These are phyloP conservation scores for Didymella glomerata DNA, from an alignment of 2,329 filamentous ascomycete genomes.

Conservation along the genomic window DNA sequence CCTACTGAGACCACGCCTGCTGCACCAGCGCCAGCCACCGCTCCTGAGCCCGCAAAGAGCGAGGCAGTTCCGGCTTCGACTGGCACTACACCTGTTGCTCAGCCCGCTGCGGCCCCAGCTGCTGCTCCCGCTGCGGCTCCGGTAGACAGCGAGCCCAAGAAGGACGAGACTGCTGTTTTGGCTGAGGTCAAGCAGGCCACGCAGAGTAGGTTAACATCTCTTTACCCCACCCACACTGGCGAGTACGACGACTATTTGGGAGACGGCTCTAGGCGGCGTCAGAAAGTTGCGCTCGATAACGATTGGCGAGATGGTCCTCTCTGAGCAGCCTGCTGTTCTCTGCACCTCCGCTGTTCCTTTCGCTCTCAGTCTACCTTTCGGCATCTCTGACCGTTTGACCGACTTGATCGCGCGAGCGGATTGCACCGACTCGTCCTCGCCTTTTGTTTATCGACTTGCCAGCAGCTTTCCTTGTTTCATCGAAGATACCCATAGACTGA, in stretches of 20 bases:
- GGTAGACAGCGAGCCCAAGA: slow-evolving; percentile 33
- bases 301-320: slow-evolving; percentile 20
- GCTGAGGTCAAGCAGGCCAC: slow-evolving; percentile 48
- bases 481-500: slow-evolving; percentile 37
- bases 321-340: slow-evolving; percentile 6
- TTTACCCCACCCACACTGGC: slow-evolving; percentile 15
- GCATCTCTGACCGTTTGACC: background rate
- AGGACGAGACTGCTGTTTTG: slow-evolving; percentile 40
- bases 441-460: slow-evolving; percentile 3
- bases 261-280: slow-evolving; percentile 35
- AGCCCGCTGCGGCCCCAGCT: slow-evolving; percentile 26
- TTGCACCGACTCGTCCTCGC: background rate
- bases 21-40: slow-evolving; percentile 39
- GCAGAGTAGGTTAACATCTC: slow-evolving; percentile 43
- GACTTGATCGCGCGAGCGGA: background rate
- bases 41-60: slow-evolving; percentile 30
- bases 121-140: slow-evolving; percentile 10
- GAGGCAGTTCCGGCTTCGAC: slow-evolving; percentile 16
- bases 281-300: slow-evolving; percentile 28
- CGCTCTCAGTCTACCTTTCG: background rate
- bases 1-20: slow-evolving; percentile 49
- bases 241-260: slow-evolving; percentile 22
- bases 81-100: slow-evolving; percentile 16
- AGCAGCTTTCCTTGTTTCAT: slow-evolving; percentile 20
- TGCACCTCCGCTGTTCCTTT: background rate